Base-by-base conservation (phyloP, 768 basidiomycete species). In the Kwoniella europaea region DNA sequence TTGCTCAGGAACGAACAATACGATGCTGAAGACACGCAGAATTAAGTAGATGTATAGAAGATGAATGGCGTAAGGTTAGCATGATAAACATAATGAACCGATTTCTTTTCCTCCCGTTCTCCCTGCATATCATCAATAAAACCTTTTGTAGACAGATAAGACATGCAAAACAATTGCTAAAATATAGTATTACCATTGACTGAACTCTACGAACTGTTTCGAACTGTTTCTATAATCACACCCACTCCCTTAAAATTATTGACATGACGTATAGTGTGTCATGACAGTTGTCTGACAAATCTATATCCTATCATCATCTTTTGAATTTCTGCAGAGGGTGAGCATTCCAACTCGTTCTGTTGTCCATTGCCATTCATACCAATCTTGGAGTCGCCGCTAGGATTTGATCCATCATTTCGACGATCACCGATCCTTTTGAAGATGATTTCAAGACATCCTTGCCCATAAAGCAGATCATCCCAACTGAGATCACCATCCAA, bases 1-100 rank as follows among this genome's bases (percentile, higher is more conserved):
- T 15, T 46, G 24, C 65, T 35, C 4, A 85, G 84, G 77, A 85
- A 85, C 75, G 82, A 84, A 76, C 82, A 78, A 13, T 85, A 82
- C 77, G 80, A 83, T 63, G 79, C 82, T 15, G 82, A 82, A 61
- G 82, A 83, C 41, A 20, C 20, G n/a, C 55, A 68, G 59, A 59
- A 67, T 52, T 52, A 50, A 60, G 18, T 60, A 43, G 29, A 35
- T 50, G 46, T 50, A 35, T 35, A 35, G 35, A 35, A 50, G 46
- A 60, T 42, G 57, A 35, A 35, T n/a, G 22, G 20, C 5, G 20
- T 16, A 6, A 59, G 10, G 35, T 29, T 43, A 62, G 62, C 60
- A 46, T 43, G 35, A n/a, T 41, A 62, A 6, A 44, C 60, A 62
- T 62, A 24, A 62, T 18, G 41, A 22, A 44, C 1, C 10, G 46